Evolutionary conservation across 2,329 filamentous ascomycete species (phyloP).

Genomic region (Pleoardoris graminearum): DNA sequence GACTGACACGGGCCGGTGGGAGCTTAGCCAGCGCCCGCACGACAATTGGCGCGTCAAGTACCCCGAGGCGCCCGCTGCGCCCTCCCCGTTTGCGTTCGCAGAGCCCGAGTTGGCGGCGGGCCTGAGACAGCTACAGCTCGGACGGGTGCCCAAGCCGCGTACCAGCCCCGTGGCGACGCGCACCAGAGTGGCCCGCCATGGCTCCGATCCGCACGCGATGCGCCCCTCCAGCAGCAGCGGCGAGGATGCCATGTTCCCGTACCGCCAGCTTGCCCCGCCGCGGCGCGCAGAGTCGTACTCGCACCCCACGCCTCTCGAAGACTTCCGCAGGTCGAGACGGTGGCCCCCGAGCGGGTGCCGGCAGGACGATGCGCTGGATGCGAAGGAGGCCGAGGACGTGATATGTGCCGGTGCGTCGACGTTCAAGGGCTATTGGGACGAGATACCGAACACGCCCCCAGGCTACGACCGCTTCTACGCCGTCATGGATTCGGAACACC

Average conservation of each 20-base stretch:
- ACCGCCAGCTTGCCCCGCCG: slow-evolving; percentile 27
- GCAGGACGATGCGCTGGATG: slow-evolving; percentile 35
- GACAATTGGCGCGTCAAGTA: slow-evolving; percentile 32
- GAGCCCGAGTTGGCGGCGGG: slow-evolving; percentile 26
- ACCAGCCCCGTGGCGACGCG: slow-evolving; percentile 42
- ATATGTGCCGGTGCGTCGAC: slow-evolving; percentile 45
- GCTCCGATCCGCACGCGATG: slow-evolving; percentile 35
- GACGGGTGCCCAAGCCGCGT: slow-evolving; percentile 32
- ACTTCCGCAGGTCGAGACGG: slow-evolving; percentile 39
- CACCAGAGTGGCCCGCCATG: slow-evolving; percentile 42
- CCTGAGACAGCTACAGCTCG: slow-evolving; percentile 34
- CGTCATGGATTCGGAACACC: slow-evolving; percentile 45
- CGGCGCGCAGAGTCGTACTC: slow-evolving; percentile 43
- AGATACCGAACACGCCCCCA: slow-evolving; percentile 40
- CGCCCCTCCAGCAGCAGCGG: slow-evolving; percentile 41
- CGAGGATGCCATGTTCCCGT: slow-evolving; percentile 31
- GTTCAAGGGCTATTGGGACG: slow-evolving; percentile 47
- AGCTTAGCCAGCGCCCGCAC: slow-evolving; percentile 36
- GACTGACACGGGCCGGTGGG: slow-evolving; percentile 39
- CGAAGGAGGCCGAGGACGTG: slow-evolving; percentile 42
- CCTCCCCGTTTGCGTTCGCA: slow-evolving; percentile 33
- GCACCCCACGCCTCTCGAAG: slow-evolving; percentile 43
- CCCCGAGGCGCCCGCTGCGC: slow-evolving; percentile 28
- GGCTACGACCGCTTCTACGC: slow-evolving; percentile 47
- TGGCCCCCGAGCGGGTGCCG: slow-evolving; percentile 48